Percentiles rank a stretch among this genome's conserved stretches.
Conservation (phyloP, 176 grass and related monocot genomes). For the Oryza officinalis region DNA sequence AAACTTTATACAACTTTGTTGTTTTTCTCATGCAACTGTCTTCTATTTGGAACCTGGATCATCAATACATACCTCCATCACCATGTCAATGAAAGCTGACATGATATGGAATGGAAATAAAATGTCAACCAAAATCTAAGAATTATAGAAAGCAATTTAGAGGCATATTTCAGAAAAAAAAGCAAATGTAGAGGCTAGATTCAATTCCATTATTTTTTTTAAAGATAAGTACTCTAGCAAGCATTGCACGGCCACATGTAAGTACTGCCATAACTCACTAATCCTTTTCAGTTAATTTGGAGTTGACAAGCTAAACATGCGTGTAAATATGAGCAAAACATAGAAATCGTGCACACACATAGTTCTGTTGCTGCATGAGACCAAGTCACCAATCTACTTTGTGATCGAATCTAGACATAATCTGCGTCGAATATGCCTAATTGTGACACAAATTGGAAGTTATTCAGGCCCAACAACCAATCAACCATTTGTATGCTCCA, state of each 20-base stretch:
- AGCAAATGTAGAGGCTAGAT: background rate
- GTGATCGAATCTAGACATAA: conserved; percentile 1
- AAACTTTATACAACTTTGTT: background rate
- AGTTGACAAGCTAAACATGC: background rate
- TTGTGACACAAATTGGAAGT: background rate
- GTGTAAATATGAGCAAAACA: background rate
- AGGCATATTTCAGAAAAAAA: too few species aligned
- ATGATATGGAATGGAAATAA: background rate
- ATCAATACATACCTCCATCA: background rate
- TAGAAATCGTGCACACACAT: background rate
- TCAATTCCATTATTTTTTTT: background rate
- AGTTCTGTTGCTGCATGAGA: background rate
- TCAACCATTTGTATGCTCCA: background rate
- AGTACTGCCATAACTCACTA: background rate
- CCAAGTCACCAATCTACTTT: background rate
- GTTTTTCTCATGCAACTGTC: conserved; percentile 9
- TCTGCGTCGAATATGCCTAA: background rate
- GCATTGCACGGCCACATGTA: background rate
- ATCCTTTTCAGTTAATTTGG: background rate
- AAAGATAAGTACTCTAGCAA: background rate
- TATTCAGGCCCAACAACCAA: background rate
- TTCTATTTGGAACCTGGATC: conserved; percentile 10
- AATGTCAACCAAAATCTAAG: background rate
- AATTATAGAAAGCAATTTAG: background rate
- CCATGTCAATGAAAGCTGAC: background rate